Percentiles rank a stretch among this genome's conserved stretches.
phyloP scores from a whole-genome alignment of 148 eudicot genomes.

The Amaranthus cruentus region DNA sequence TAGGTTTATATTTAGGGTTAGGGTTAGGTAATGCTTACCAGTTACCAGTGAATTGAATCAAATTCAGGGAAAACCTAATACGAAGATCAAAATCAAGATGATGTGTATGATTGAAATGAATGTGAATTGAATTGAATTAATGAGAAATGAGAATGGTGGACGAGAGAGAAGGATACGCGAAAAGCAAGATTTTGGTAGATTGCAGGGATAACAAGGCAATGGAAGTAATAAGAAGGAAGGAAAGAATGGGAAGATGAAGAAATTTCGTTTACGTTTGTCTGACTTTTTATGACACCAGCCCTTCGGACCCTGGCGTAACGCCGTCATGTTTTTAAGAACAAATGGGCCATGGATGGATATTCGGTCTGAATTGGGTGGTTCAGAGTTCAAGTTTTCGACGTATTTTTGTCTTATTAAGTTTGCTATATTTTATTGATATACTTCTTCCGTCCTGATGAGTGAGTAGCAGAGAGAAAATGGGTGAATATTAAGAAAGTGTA shows the following conservation, averaged over 20 bases:
- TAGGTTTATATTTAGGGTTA: neutral
- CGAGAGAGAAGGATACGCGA: slow-evolving; percentile 4
- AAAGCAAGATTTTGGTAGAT: neutral
- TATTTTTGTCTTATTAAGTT: no score
- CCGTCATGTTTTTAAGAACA: no score
- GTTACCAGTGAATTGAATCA: slow-evolving; percentile 19
- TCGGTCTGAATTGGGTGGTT: no score
- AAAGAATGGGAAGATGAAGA: neutral
- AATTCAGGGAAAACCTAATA: neutral
- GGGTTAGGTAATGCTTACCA: slow-evolving; percentile 15
- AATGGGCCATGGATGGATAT: no score
- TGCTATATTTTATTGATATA: no score
- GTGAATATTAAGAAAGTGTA: no score
- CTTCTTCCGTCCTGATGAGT: no score
- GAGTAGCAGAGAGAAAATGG: no score
- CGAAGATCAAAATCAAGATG: neutral
- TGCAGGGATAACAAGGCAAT: slow-evolving; percentile 6
- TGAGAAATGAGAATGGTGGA: neutral
- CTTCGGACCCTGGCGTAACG: no score
- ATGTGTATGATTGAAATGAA: neutral
- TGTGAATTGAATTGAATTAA: neutral
- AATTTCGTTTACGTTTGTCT: neutral
- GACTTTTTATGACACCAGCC: neutral
- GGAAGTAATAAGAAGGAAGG: neutral
- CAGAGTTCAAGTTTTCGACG: no score